phyloP scores from a whole-genome alignment of 257 asterid genomes.

The Plantago major region DNA sequence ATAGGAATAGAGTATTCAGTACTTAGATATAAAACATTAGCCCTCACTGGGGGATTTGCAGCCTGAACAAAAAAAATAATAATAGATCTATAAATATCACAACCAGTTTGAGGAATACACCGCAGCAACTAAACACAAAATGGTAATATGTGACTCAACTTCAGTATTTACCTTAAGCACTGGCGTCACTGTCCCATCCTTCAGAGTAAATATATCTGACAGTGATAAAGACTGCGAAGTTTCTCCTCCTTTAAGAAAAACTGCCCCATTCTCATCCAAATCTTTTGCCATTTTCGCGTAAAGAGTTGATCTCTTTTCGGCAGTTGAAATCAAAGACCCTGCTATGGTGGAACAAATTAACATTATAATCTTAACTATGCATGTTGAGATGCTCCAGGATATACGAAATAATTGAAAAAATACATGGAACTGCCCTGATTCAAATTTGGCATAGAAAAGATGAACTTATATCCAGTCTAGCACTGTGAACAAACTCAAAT shows the following conservation, averaged over 20 bases:
- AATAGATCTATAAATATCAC: background rate
- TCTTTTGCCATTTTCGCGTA: constrained; percentile 75
- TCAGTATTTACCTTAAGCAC: constrained; percentile 52
- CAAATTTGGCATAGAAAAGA: background rate
- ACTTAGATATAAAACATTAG: constrained; percentile 69
- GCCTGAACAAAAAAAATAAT: constrained; percentile 42
- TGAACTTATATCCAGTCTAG: background rate
- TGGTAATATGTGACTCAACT: background rate
- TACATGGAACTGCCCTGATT: background rate
- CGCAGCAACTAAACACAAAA: constrained; percentile 12
- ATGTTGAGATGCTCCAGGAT: background rate
- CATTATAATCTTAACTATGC: background rate
- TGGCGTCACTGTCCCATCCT: constrained; percentile 63
- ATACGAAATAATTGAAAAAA: background rate
- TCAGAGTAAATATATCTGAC: constrained; percentile 66
- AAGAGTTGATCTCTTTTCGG: constrained; percentile 61
- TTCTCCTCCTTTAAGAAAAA: constrained; percentile 74
- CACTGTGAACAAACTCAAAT: background rate
- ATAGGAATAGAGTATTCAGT: constrained; percentile 67
- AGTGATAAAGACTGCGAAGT: constrained; percentile 86
- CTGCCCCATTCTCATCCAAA: constrained; percentile 78
- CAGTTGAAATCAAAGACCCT: constrained; percentile 42
- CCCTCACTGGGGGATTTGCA: constrained; percentile 88
- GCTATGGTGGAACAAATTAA: constrained; percentile 16
- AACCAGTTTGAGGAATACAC: constrained; percentile 7